Evolutionary conservation across 129 eudicot genomes (phyloP).

Genomic region (Kitagawia praeruptora): DNA sequence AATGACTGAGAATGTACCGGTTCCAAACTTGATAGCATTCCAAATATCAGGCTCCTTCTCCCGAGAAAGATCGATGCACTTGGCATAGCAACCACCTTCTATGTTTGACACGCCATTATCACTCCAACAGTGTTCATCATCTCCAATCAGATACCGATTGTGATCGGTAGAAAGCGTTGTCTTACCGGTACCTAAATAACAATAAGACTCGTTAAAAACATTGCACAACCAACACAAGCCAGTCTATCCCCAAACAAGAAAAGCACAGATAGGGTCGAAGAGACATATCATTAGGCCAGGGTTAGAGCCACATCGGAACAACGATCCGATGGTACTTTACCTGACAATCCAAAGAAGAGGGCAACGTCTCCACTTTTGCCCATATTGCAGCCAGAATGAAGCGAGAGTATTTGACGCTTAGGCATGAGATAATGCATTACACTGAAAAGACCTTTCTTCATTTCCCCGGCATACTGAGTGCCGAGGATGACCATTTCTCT

Average conservation of each 20-base stretch:
- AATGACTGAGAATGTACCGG: conserved; percentile 41
- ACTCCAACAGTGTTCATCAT: conserved; percentile 96
- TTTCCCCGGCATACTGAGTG: conserved; percentile 98
- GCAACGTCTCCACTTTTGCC: conserved; percentile 95
- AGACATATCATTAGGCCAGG: conserved; percentile 22
- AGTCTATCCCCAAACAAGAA: conserved; percentile 5
- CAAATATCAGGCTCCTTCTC: conserved; percentile 98
- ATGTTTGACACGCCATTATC: conserved; percentile 87
- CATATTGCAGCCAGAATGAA: conserved; percentile 98
- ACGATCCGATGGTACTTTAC: conserved; percentile 40
- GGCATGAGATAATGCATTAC: conserved; percentile 99
- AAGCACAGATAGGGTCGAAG: conserved; percentile 7
- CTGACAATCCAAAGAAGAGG: conserved; percentile 98
- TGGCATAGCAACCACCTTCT: conserved; percentile 99
- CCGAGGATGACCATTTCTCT: conserved; percentile 99
- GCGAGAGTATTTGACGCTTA: conserved; percentile 88
- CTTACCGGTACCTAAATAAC: conserved; percentile 74
- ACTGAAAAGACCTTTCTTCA: conserved; percentile 98
- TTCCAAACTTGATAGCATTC: conserved; percentile 95
- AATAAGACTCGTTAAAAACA: conserved; percentile 1
- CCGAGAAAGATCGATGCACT: conserved; percentile 84
- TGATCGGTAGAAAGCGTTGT: conserved; percentile 97
- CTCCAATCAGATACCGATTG: conserved; percentile 83
- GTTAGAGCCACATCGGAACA: conserved; percentile 28
- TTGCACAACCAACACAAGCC: not conserved